These are phyloP conservation scores for Dunaliella primolecta DNA, from an alignment of 139 green algal species.

Conservation along the genomic window DNA sequence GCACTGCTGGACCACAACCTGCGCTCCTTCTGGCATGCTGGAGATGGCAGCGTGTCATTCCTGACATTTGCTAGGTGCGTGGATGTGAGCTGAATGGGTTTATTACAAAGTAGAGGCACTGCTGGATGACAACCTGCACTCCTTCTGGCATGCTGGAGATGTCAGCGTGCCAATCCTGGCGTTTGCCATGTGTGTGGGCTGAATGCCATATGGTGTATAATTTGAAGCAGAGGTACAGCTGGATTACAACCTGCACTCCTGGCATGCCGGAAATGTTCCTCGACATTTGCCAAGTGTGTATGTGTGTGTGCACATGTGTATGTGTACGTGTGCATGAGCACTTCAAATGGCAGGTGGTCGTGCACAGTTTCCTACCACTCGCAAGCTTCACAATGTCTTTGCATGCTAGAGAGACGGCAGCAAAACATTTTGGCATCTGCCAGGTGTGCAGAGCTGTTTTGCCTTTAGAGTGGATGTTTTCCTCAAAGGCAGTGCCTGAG, in stretches of 20 bases:
- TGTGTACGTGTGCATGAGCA: not conserved
- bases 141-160: not conserved
- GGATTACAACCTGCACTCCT: not conserved
- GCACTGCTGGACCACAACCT: not conserved
- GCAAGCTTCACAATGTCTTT: not conserved
- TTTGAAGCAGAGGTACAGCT: not conserved
- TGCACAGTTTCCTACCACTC: too few relatives aligned
- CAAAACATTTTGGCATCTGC: not conserved
- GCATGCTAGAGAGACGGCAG: not conserved
- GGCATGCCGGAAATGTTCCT: not conserved
- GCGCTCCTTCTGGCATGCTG: not conserved
- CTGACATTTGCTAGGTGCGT: not conserved
- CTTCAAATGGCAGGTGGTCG: too few relatives aligned
- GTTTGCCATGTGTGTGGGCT: not conserved
- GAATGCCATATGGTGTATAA: not conserved
- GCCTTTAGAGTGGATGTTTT: not conserved
- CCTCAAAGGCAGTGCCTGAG: not conserved
- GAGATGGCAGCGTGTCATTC: not conserved
- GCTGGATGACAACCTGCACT: conserved; percentile 2
- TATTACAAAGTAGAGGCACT: not conserved
- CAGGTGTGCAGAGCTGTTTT: not conserved
- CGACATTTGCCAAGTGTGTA: not conserved
- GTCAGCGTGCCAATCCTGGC: not conserved
- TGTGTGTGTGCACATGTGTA: not conserved
- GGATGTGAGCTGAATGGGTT: not conserved